A percentile compares a stretch with the other conserved stretches of the same genome.
These are phyloP conservation scores for Ephemerocybe angulata DNA, from an alignment of 768 basidiomycete species.

Conservation along the genomic window DNA sequence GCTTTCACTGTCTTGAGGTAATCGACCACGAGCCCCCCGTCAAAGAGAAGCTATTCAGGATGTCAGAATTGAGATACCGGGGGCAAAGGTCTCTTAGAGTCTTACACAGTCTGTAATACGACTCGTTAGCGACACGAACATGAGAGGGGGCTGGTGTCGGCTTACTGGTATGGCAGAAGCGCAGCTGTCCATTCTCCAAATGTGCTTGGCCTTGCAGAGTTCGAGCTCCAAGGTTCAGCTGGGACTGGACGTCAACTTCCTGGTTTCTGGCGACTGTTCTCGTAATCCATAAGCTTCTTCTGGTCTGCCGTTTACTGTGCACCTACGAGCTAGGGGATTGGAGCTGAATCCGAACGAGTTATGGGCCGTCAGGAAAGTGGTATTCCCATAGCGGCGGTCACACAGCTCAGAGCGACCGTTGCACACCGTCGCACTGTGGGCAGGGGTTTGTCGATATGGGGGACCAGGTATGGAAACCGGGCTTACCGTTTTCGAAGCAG, in stretches of 20 bases:
- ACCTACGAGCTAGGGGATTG: conserved; percentile 44
- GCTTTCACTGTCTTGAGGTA: conserved; percentile 51
- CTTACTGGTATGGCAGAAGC: conserved; percentile 68
- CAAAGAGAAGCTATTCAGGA: conserved; percentile 38
- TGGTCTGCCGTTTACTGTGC: not conserved
- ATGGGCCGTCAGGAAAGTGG: conserved; percentile 49
- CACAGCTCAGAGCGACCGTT: conserved; percentile 68
- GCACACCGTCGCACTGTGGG: conserved; percentile 45
- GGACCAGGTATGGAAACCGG: not conserved
- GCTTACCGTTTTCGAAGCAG: not conserved
- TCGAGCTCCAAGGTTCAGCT: conserved; percentile 50
- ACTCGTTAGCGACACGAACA: no score
- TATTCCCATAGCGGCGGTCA: conserved; percentile 49
- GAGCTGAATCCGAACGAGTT: conserved; percentile 52
- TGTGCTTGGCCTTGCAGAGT: conserved; percentile 60
- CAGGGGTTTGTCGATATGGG: not conserved
- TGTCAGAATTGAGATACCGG: not conserved
- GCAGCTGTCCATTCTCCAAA: conserved; percentile 41
- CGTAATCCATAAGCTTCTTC: not conserved
- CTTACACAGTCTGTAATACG: conserved; percentile 21
- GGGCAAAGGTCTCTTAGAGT: conserved; percentile 31
- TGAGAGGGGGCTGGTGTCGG: no score
- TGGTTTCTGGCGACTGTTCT: conserved; percentile 45
- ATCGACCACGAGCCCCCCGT: conserved; percentile 46
- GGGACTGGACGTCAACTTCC: conserved; percentile 45